Percentiles rank a stretch among this genome's conserved stretches.
Evolutionary conservation across 2,329 filamentous ascomycete genomes (phyloP).

Genomic region (Colletotrichum incanum): DNA sequence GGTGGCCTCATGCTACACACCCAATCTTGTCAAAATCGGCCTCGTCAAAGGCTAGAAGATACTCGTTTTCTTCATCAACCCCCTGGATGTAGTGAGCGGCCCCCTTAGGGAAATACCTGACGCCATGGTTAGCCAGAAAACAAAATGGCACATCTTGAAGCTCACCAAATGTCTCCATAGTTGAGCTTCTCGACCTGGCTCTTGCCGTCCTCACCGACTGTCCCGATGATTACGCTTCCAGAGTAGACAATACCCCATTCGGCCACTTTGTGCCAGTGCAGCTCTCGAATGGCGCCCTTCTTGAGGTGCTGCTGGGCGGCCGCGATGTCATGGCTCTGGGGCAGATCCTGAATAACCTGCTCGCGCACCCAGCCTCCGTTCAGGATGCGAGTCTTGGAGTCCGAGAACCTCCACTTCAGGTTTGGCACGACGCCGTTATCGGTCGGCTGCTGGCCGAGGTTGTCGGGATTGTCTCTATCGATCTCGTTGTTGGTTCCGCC

Average conservation of each 20-base stretch:
- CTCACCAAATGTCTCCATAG: constrained; percentile 74
- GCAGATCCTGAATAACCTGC: constrained; percentile 78
- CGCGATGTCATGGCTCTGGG: constrained; percentile 76
- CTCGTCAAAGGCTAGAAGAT: constrained; percentile 77
- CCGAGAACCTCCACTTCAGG: constrained; percentile 79
- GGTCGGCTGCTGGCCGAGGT: constrained; percentile 73
- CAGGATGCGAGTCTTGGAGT: constrained; percentile 75
- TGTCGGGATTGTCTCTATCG: constrained; percentile 75
- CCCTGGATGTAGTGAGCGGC: constrained; percentile 76
- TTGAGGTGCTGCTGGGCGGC: constrained; percentile 78
- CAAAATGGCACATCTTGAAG: no score
- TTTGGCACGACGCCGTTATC: constrained; percentile 77
- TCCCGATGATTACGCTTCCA: constrained; percentile 71
- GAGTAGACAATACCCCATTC: constrained; percentile 77
- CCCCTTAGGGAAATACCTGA: constrained; percentile 75
- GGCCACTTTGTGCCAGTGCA: constrained; percentile 79
- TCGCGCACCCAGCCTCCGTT: constrained; percentile 78
- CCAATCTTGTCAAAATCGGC: constrained; percentile 76
- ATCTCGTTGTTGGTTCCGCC: constrained; percentile 75
- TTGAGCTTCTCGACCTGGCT: constrained; percentile 69
- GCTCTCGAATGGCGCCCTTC: constrained; percentile 76
- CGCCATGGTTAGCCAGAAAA: neutral
- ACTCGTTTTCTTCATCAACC: constrained; percentile 77
- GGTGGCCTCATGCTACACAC: constrained; percentile 51
- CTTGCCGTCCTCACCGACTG: constrained; percentile 74